phyloP scores from a whole-genome alignment of 1,284 basidiomycete genomes.

The Lentinula novae-zelandiae region DNA sequence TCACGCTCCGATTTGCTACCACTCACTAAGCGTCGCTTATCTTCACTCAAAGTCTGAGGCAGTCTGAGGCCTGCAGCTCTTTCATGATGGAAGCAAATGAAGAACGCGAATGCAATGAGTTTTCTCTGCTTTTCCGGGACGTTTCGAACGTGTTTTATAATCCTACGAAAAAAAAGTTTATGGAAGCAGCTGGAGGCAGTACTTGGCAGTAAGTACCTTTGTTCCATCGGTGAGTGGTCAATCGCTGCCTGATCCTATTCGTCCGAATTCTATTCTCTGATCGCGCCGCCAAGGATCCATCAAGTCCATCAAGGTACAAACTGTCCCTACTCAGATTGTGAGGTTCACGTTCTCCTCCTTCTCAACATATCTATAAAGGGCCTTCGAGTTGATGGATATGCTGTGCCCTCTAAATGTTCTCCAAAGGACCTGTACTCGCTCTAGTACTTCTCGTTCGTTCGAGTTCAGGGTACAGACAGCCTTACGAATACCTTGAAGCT shows the following conservation, averaged over 20 bases:
- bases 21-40: no score
- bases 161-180: no score
- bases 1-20: no score
- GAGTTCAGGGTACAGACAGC: not conserved
- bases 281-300: no score
- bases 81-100: no score
- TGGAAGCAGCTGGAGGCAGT: not conserved
- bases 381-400: not conserved
- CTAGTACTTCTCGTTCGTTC: not conserved
- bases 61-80: no score
- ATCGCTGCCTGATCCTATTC: not conserved
- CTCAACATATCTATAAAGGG: not conserved
- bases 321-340: not conserved
- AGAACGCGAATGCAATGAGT: no score
- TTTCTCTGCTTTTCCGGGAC: no score
- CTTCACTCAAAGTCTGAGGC: no score
- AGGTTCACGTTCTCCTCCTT: not conserved
- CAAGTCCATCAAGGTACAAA: no score
- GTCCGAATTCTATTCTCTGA: not conserved
- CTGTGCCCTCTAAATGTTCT: not conserved
- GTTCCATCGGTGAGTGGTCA: not conserved
- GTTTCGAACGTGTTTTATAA: no score
- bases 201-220: not conserved
- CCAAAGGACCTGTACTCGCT: not conserved
- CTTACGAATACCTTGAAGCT: conserved; percentile 2